A percentile compares a stretch with the other conserved stretches of the same genome.
These are phyloP conservation scores for Truncatella angustata DNA, from an alignment of 2,329 filamentous ascomycete genomes.

Conservation along the genomic window DNA sequence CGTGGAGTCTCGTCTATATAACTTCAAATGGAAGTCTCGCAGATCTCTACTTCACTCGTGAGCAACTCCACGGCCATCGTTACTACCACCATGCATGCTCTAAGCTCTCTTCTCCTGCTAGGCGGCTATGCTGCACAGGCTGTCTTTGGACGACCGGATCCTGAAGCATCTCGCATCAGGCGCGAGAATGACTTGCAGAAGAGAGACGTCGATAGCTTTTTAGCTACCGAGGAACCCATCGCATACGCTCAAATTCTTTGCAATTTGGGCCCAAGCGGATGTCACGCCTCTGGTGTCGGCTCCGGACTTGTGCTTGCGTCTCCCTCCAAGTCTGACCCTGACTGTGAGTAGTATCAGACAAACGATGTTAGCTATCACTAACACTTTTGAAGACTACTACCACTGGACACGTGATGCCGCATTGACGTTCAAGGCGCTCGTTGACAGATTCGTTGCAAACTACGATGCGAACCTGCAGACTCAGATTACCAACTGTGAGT, in stretches of 20 bases:
- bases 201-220: conserved; percentile 50
- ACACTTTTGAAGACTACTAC: conserved; percentile 59
- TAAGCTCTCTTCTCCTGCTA: conserved; percentile 49
- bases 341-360: conserved; percentile 44
- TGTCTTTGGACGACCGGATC: conserved; percentile 45
- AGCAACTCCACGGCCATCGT: conserved; percentile 24
- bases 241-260: conserved; percentile 52
- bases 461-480: conserved; percentile 59
- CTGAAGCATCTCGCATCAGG: conserved; percentile 27
- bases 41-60: conserved; percentile 11
- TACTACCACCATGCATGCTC: conserved; percentile 47
- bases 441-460: conserved; percentile 61
- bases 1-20: conserved; percentile 22
- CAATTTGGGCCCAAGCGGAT: conserved; percentile 58
- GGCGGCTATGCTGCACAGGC: conserved; percentile 51
- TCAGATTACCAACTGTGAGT: conserved; percentile 58
- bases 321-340: conserved; percentile 50
- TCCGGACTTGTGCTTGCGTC: conserved; percentile 56
- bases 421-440: conserved; percentile 65
- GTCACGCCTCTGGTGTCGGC: conserved; percentile 43
- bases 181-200: conserved; percentile 38
- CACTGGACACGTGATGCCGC: conserved; percentile 78
- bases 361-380: neutral
- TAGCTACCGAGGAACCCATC: conserved; percentile 50
- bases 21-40: conserved; percentile 23